Percentiles rank a stretch among this genome's conserved stretches.
Conservation (phyloP, 169 alveolate species). For the Cryptosporidium muris region DNA sequence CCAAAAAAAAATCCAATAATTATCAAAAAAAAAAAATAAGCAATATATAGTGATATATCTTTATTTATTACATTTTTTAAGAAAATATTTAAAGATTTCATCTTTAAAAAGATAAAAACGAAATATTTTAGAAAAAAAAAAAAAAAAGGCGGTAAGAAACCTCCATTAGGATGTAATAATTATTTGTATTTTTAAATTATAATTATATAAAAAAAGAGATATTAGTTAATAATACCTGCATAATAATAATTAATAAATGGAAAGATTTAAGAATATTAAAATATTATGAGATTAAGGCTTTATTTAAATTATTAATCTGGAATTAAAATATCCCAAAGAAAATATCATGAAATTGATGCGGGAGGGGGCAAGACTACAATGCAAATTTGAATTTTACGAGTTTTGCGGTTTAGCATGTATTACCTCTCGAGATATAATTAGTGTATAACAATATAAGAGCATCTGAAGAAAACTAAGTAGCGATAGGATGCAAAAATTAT, state of each 20-base stretch:
- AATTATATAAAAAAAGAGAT: not conserved
- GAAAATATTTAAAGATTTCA: not conserved
- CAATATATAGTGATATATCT: not conserved
- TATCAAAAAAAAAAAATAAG: conserved; percentile 2
- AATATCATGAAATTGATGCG: conserved; percentile 35
- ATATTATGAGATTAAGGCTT: not conserved
- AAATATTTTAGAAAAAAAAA: not conserved
- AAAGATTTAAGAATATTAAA: not conserved
- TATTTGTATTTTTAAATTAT: not conserved
- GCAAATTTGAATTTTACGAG: conserved; percentile 70
- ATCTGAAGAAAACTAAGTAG: conserved; percentile 1
- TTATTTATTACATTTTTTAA: not conserved
- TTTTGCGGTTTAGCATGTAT: conserved; percentile 73
- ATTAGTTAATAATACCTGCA: not conserved
- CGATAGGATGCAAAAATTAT: too few relatives aligned
- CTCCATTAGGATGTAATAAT: too few relatives aligned
- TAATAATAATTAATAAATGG: not conserved
- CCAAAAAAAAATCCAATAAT: conserved; percentile 25
- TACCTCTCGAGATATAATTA: conserved; percentile 18
- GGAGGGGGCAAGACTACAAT: conserved; percentile 70
- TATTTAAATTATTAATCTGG: conserved; percentile 26
- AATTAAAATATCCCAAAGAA: not conserved
- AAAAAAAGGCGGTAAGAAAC: not conserved
- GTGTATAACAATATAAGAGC: not conserved
- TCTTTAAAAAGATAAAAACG: not conserved